These are phyloP conservation scores for Globisporangium takayamanum DNA, from an alignment of 352 stramenopile genomes.

Conservation along the genomic window DNA sequence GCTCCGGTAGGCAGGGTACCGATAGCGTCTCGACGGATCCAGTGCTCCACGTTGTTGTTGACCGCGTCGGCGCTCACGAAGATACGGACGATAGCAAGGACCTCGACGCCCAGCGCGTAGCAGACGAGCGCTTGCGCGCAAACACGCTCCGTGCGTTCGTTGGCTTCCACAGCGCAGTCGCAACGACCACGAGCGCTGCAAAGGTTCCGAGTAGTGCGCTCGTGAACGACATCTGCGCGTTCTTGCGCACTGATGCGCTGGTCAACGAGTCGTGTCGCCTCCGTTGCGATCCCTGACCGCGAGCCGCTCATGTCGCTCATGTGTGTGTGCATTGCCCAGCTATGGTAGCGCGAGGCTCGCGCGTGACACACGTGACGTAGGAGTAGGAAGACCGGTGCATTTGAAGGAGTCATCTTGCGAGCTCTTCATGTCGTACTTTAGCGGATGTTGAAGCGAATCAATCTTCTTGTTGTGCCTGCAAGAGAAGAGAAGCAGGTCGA, in stretches of 20 bases:
- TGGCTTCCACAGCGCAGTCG: constrained; percentile 58
- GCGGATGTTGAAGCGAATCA: constrained; percentile 4
- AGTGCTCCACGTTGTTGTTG: constrained; percentile 1
- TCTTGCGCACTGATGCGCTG: constrained; percentile 15
- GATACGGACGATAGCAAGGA: not conserved
- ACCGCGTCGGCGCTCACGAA: constrained; percentile 6
- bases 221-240: constrained; percentile 28
- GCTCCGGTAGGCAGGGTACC: constrained; percentile 2
- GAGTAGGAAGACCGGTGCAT: too few relatives aligned
- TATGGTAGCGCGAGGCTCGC: too few relatives aligned
- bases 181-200: constrained; percentile 20
- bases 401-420: too few relatives aligned
- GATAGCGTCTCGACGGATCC: constrained; percentile 17
- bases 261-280: not conserved
- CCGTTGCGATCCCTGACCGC: constrained; percentile 24
- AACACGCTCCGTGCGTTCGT: constrained; percentile 69
- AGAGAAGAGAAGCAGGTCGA: not conserved
- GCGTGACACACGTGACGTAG: too few relatives aligned
- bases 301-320: constrained; percentile 42
- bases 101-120: constrained; percentile 14
- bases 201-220: constrained; percentile 23
- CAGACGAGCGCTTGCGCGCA: constrained; percentile 36
- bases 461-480: too few relatives aligned
- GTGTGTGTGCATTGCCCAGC: not conserved
- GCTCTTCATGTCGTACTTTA: not conserved